Evolutionary conservation across 805 yeast species (phyloP), one percentile per base, ranked within the genome.

Genomic region (Yarrowia bubula): DNA sequence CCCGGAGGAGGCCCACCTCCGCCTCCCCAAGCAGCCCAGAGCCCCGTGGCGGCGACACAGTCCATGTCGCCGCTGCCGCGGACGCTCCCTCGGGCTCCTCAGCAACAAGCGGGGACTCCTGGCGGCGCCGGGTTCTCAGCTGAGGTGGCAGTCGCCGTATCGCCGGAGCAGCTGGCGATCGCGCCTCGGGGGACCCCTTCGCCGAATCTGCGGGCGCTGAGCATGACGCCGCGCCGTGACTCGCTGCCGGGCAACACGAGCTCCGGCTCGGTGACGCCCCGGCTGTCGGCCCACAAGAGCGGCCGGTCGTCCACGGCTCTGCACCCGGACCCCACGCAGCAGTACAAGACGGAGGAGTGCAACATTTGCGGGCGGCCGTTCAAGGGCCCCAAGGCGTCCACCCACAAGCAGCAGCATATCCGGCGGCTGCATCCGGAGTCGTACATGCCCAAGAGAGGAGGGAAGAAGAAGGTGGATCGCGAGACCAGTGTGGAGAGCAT

Each of bases 331-430:
- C 47, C 66, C 15, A 41, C 55, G 33, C 53, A 50, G 44, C 58
- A 57, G 55, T 68, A 44, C 68, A 70, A 75, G 31, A 69, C 73
- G 43, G 81, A 78, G 68, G 73, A 71, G 44, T 80, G 83, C 70
- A 79, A 74, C 55, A 71, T 76, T 64, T 80, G 83, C 70, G 78
- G 78, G 14, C 75, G 83, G 42, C 71, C 71, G 41, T 80, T 80
- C 74, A 77, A 75, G 68, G 83, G 83, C 28, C 82, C 83, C 35
- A 78, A 77, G 70, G 77, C 82, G 3, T 71, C 80, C 1, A 80
- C 83, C 2, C 83, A 79, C 70, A 78, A 77, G 68, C 83, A 80
- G 70, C 83, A 80, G 73, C 83, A 80, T 66, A 80, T 80, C 61
- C 75, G 81, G 22, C 71, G 82, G 44, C 71, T 79, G 41, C 83